phyloP scores from a whole-genome alignment of 306 rosid species.

The Phaseolus lunatus region DNA sequence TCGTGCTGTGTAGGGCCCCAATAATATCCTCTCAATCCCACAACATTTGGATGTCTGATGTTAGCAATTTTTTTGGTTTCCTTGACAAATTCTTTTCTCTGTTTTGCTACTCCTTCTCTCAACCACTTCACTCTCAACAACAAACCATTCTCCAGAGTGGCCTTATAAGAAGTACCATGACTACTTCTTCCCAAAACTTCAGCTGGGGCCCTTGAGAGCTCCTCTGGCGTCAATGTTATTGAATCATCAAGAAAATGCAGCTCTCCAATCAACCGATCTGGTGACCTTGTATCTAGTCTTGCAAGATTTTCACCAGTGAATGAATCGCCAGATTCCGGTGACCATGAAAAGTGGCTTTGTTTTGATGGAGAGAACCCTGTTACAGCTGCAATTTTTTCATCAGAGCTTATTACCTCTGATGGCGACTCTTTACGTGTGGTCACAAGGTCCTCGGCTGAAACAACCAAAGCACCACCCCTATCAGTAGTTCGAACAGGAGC shows the following conservation, averaged over 20 bases:
- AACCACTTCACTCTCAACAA: conserved; percentile 96
- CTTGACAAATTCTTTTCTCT: conserved; percentile 93
- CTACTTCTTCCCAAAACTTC: conserved; percentile 98
- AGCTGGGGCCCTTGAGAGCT: conserved; percentile 95
- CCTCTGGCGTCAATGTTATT: conserved; percentile 82
- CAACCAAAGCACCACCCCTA: conserved; percentile 70
- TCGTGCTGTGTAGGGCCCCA: conserved; percentile 99
- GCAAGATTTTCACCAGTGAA: conserved; percentile 71
- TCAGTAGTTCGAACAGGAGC: conserved; percentile 56
- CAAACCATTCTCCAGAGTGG: conserved; percentile 83
- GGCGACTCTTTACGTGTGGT: conserved; percentile 78
- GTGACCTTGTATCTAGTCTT: conserved; percentile 84
- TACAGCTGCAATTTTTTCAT: conserved; percentile 68
- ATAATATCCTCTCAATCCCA: conserved; percentile 91
- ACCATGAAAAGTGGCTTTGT: conserved; percentile 85
- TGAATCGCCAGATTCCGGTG: conserved; percentile 91
- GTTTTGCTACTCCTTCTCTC: conserved; percentile 98
- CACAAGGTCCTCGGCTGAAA: conserved; percentile 86
- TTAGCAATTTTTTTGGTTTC: conserved; percentile 96
- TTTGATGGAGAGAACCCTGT: conserved; percentile 89
- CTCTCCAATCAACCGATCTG: conserved; percentile 90
- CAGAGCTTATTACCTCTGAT: conserved; percentile 70
- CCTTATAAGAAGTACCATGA: conserved; percentile 97
- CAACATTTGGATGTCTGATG: conserved; percentile 96
- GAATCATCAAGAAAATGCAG: conserved; percentile 92